Percentiles rank a stretch among this genome's conserved stretches.
Conservation (phyloP, 345 rosid genomes). For the Lumnitzera racemosa region DNA sequence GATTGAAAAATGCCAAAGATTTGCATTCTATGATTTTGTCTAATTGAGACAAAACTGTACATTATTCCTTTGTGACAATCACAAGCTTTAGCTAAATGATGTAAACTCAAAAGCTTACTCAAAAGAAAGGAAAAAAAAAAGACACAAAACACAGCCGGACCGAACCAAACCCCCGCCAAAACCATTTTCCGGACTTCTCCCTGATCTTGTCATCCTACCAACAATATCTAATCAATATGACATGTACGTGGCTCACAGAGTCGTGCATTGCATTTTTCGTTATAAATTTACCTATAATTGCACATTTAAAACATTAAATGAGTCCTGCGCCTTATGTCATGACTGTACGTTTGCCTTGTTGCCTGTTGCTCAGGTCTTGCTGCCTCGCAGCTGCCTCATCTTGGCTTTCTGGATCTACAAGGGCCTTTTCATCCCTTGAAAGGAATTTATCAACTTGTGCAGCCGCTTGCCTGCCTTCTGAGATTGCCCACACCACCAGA, state of each 20-base stretch:
- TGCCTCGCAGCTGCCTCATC: conserved; percentile 26
- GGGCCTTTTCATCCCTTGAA: conserved; percentile 18
- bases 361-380: conserved; percentile 22
- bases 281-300: neutral
- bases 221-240: no score
- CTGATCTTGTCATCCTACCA: no score
- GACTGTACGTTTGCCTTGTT: conserved; percentile 28
- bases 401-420: conserved; percentile 1
- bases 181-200: no score
- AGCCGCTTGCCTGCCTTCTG: conserved; percentile 97
- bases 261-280: no score
- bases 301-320: neutral
- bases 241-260: no score
- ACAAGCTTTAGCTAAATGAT: conserved; percentile 4
- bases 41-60: conserved; percentile 32
- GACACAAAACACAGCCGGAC: no score
- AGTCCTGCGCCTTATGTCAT: conserved; percentile 18
- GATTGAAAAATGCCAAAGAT: neutral
- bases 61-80: conserved; percentile 24
- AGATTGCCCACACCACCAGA: conserved; percentile 96
- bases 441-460: conserved; percentile 77
- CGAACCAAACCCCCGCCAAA: no score
- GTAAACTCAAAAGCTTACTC: neutral
- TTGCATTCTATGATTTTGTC: neutral
- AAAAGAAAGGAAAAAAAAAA: no score